Conservation (phyloP, 306 rosid genomes). For the Malus orientalis region DNA sequence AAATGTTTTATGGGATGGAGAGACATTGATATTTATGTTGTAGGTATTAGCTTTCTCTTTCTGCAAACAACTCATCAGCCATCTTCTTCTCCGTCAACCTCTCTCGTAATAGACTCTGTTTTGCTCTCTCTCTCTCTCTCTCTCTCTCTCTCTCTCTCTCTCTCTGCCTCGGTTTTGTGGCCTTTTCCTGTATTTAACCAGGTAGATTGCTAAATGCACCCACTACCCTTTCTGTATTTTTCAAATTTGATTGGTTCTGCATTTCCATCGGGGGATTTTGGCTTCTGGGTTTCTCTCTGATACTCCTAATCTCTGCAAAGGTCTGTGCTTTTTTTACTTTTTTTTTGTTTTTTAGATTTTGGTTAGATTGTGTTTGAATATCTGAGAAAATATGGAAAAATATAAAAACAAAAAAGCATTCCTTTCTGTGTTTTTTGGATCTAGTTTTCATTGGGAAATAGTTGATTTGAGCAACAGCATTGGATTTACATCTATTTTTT, state of each 20-base stretch:
- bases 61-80: slow-evolving; percentile 11
- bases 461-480: background rate
- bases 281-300: slow-evolving; percentile 16
- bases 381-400: background rate
- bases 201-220: slow-evolving; percentile 1
- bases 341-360: background rate
- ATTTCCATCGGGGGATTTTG: slow-evolving; percentile 6
- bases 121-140: slow-evolving; percentile 7
- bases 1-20: background rate
- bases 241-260: background rate
- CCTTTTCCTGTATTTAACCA: background rate
- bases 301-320: background rate
- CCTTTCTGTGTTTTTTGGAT: background rate
- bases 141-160: background rate
- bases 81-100: slow-evolving; percentile 35
- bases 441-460: background rate
- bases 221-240: background rate
- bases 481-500: background rate
- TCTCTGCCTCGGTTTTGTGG: slow-evolving; percentile 38
- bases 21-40: background rate
- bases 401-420: too few species aligned
- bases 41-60: background rate
- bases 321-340: background rate
- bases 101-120: slow-evolving; percentile 30
- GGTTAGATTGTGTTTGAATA: background rate